Conservation (phyloP, 257 asterid genomes). For the Coffea eugenioides region DNA sequence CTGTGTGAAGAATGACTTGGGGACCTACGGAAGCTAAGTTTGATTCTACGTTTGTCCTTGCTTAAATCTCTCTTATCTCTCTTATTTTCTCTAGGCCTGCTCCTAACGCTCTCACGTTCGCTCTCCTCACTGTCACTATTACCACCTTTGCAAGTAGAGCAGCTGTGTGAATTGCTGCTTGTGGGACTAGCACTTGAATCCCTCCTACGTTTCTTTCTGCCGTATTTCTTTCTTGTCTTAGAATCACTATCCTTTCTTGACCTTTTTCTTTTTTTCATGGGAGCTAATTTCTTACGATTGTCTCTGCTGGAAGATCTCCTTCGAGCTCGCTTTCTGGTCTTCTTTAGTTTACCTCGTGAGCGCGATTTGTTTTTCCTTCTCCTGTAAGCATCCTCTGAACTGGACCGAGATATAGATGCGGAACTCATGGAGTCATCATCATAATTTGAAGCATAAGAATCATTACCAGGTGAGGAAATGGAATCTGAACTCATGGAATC, state of each 20-base stretch:
- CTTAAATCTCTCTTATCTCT: conserved; percentile 16
- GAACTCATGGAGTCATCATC: conserved; percentile 50
- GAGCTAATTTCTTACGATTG: conserved; percentile 27
- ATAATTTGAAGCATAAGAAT: conserved; percentile 48
- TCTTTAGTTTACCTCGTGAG: conserved; percentile 25
- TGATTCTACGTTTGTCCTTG: conserved; percentile 20
- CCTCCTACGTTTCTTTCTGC: conserved; percentile 49
- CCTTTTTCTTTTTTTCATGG: conserved; percentile 53
- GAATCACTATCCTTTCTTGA: conserved; percentile 35
- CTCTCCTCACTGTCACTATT: conserved; percentile 33
- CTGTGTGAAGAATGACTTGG: conserved; percentile 37
- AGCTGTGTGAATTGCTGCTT: conserved; percentile 58
- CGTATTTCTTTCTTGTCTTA: conserved; percentile 49
- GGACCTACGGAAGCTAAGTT: conserved; percentile 34
- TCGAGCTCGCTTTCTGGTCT: conserved; percentile 30
- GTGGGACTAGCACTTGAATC: conserved; percentile 40
- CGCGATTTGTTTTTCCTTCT: conserved; percentile 38
- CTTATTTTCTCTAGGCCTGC: conserved; percentile 26
- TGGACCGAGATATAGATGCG: conserved; percentile 44
- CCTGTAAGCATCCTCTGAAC: conserved; percentile 33
- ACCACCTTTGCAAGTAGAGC: conserved; percentile 47
- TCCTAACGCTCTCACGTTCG: conserved; percentile 24
- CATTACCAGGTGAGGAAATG: conserved; percentile 32
- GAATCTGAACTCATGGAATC: conserved; percentile 45
- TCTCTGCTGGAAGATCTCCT: conserved; percentile 39